Evolutionary conservation across 2,329 filamentous ascomycete genomes (phyloP).

Genomic region (Teratosphaeria nubilosa): DNA sequence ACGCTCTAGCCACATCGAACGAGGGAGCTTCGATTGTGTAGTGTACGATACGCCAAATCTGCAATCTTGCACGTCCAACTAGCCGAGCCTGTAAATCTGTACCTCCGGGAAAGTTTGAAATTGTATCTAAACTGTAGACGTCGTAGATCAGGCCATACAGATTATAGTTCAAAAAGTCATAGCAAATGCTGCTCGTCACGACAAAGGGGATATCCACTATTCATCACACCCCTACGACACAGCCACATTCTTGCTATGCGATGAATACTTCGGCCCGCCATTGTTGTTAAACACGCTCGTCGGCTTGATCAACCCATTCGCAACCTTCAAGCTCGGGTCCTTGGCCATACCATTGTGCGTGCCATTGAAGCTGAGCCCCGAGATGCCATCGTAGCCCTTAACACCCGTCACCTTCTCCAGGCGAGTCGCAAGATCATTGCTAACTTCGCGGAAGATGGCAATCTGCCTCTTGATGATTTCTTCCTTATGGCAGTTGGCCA

Average conservation of each 20-base stretch:
- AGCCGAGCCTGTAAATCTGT: too few relatives aligned
- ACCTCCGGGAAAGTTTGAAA: too few relatives aligned
- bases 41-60: too few relatives aligned
- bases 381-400: slow-evolving; percentile 50
- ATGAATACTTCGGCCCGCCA: slow-evolving; percentile 38
- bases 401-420: slow-evolving; percentile 55
- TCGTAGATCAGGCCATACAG: neutral
- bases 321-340: slow-evolving; percentile 34
- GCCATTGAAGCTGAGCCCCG: slow-evolving; percentile 47
- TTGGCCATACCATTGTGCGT: slow-evolving; percentile 52
- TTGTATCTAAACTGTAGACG: too few relatives aligned
- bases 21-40: too few relatives aligned
- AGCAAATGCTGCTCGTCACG: neutral
- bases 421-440: slow-evolving; percentile 45
- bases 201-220: neutral
- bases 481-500: slow-evolving; percentile 46
- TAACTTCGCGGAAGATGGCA: slow-evolving; percentile 54
- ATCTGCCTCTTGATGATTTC: slow-evolving; percentile 57
- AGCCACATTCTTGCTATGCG: slow-evolving; percentile 20
- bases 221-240: neutral
- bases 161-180: neutral
- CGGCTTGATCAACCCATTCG: slow-evolving; percentile 39
- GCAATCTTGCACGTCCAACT: too few relatives aligned
- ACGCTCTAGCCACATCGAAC: too few relatives aligned
- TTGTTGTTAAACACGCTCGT: slow-evolving; percentile 29